Percentiles rank a stretch among this genome's conserved stretches.
Conservation (phyloP, 345 rosid species). For the Pugionium dolabratum region DNA sequence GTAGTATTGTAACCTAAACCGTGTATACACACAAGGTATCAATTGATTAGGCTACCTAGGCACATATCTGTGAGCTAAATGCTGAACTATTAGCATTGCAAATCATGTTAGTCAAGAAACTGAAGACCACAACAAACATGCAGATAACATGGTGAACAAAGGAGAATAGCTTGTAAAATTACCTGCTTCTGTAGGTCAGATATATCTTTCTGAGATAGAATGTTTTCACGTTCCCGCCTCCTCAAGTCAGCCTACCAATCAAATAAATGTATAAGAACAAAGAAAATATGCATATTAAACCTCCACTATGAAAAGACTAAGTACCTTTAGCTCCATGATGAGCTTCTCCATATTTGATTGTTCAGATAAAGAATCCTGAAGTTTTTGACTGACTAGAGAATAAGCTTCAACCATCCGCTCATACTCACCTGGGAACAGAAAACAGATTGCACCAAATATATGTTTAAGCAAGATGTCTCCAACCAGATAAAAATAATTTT, state of each 20-base stretch:
- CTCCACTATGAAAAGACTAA: not conserved
- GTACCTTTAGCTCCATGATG: constrained; percentile 76
- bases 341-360: constrained; percentile 70
- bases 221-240: constrained; percentile 74
- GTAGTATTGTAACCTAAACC: constrained; percentile 78
- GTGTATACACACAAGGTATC: constrained; percentile 28
- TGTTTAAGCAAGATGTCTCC: constrained; percentile 23
- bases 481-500: constrained; percentile 1
- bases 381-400: constrained; percentile 65
- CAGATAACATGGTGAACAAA: constrained; percentile 20
- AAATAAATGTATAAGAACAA: constrained; percentile 25
- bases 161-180: constrained; percentile 16
- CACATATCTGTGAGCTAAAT: constrained; percentile 15
- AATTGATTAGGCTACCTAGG: constrained; percentile 27
- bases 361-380: constrained; percentile 71
- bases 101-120: constrained; percentile 21
- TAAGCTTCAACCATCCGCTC: constrained; percentile 86
- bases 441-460: constrained; percentile 26
- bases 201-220: constrained; percentile 73
- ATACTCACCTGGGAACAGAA: constrained; percentile 69
- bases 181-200: constrained; percentile 89
- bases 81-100: constrained; percentile 17
- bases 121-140: constrained; percentile 23
- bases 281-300: constrained; percentile 15
- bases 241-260: constrained; percentile 66